Conservation (phyloP, 1,139 yeast genomes). For the Nematodospora anomalae region DNA sequence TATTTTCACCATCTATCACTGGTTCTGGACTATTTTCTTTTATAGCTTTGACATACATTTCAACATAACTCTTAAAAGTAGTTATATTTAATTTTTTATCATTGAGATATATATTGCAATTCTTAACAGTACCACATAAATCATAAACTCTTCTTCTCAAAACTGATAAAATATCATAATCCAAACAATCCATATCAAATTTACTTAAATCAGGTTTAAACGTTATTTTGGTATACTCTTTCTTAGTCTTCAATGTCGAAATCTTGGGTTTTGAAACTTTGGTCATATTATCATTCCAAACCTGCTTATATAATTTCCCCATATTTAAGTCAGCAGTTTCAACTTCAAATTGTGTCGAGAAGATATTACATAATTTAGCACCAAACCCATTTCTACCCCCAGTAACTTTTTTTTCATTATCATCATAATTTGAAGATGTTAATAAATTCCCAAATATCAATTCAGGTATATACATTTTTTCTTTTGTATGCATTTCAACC, state of each 20-base stretch:
- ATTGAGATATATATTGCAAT: constrained; percentile 75
- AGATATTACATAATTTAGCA: constrained; percentile 88
- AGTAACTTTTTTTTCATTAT: constrained; percentile 90
- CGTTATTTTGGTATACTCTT: constrained; percentile 83
- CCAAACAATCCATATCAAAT: constrained; percentile 81
- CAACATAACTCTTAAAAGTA: constrained; percentile 84
- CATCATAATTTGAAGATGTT: constrained; percentile 96
- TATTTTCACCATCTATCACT: constrained; percentile 23
- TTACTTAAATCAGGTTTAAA: constrained; percentile 86
- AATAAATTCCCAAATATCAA: constrained; percentile 92
- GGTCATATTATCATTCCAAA: constrained; percentile 88
- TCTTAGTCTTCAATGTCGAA: constrained; percentile 54
- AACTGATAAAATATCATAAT: constrained; percentile 79
- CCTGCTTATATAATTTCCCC: constrained; percentile 69
- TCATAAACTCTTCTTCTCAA: constrained; percentile 93
- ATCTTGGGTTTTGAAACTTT: constrained; percentile 76
- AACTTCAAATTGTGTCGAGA: constrained; percentile 80
- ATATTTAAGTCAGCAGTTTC: constrained; percentile 83
- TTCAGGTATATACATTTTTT: constrained; percentile 91
- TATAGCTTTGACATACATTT: constrained; percentile 79
- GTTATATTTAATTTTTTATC: constrained; percentile 69
- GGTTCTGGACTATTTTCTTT: constrained; percentile 37
- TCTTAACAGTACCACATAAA: constrained; percentile 91
- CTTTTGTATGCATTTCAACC: constrained; percentile 88
- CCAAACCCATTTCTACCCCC: constrained; percentile 99